Evolutionary conservation across 495 filamentous ascomycete genomes (phyloP), one percentile per base, ranked within the genome.

Genomic region (Tuber magnatum): DNA sequence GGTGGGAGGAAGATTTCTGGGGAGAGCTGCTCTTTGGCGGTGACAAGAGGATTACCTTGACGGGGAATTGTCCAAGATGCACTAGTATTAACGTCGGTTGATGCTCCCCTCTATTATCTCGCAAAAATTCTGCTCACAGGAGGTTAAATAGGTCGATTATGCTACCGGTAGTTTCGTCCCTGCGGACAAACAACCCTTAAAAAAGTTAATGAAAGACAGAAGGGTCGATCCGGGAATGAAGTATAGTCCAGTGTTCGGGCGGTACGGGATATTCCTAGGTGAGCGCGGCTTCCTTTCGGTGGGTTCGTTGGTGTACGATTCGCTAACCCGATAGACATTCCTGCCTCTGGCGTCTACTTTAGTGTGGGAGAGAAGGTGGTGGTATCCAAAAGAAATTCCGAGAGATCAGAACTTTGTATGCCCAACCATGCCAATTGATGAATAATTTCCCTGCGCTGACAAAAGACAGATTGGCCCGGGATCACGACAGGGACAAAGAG

Each of bases 1-100:
- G 89, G 0, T 98, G 88, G 83, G 94, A 93, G 32, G 94, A 98
- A 80, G 94, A 97, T 77, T 95, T 88, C 81, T 98, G 94, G 94
- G 89, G 85, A 16, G 90, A 91, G 80, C 81, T 93, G 42, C 75
- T 77, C 4, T 79, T 93, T 3, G 69, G 35, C 1, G 74, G 71
- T 16, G 78, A 83, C 24, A 84, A 85, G 24, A 48, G 44, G 44
- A 83, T 95, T 8, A 80, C 88, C 12, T 81, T 94, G 72, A 93
- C 90, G 46, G 90, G 90, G 39, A 97, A 97, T 81, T 97, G 94
- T 82, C 86, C 86, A n/a, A 86, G 94, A 22, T 97, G 94, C 81
- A 83, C 22, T 4, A 80, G 78, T 32, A 24, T 80, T 7, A 80
- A 80, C 40, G 79, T 79, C n/a, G 0, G 74, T 75, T 42, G 18